Base-by-base conservation (phyloP, 164 flowering plant genomes). In the Malania oleifera region DNA sequence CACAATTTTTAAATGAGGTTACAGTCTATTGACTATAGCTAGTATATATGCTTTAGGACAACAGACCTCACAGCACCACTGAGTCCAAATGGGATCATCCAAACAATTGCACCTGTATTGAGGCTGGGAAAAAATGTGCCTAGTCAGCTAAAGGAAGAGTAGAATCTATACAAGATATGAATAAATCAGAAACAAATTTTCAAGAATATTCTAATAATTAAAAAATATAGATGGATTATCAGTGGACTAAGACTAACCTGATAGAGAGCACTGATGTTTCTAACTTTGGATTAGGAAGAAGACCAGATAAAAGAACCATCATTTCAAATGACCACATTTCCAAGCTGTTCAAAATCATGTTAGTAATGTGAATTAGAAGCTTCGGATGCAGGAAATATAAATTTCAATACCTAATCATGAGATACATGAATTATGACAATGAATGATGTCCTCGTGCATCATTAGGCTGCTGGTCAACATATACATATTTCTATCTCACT, bases 251-350 rank as follows among this genome's bases (percentile, higher is more conserved):
- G 13, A 61, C 64, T 47, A 23, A 87, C 91, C 86, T 51, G 47
- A 88, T 74, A 1, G 96, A 88, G 28, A 88, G 82, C 20, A 85
- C 96, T 2, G 91, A 85, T 7, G 91, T 83, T 60, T 87, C 87
- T 28, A 87, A 59, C 66, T 71, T 46, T 9, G 95, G 91, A 67
- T 83, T 82, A 2, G 91, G 89, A 41, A 88, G 90, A 48, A 80
- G 77, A 45, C 96, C 96, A 37, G 90, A 75, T 26, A 82, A 66
- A 3, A 88, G 76, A 71, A 88, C 87, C 76, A 87, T 71, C 83
- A 85, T 23, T 34, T 85, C 91, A 51, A 85, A 85, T 41, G 91
- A 83, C 96, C 91, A 88, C 75, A 63, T 56, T 34, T 85, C 85
- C 71, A 88, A 79, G 80, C 96, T 88, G 84, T 66, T 59, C 28